These are phyloP conservation scores for Cicer judaicum DNA, from an alignment of 306 rosid species.

Conservation along the genomic window DNA sequence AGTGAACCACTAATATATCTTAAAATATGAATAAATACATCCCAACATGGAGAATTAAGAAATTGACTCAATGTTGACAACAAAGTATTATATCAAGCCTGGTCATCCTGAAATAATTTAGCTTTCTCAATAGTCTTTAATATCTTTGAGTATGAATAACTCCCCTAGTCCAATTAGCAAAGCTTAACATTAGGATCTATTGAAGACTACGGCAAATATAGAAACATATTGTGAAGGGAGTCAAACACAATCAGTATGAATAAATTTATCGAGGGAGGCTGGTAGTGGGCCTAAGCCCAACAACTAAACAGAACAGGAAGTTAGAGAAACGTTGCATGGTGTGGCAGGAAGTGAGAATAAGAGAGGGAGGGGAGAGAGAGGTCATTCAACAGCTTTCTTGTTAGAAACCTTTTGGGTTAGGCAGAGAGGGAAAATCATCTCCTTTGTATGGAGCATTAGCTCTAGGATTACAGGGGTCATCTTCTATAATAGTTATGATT, in stretches of 20 bases:
- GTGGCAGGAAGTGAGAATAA: not conserved
- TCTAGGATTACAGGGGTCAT: not conserved
- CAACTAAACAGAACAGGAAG: not conserved
- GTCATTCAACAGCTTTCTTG: not conserved
- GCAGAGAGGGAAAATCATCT: not conserved
- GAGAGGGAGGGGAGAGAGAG: not conserved
- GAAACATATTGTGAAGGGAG: too few relatives aligned
- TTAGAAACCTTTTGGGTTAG: not conserved
- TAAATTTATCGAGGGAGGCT: too few relatives aligned
- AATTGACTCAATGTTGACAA: not conserved
- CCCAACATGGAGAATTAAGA: not conserved
- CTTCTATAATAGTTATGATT: too few relatives aligned
- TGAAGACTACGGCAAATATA: too few relatives aligned
- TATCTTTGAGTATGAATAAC: too few relatives aligned
- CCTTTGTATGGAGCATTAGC: not conserved
- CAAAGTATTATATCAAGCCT: too few relatives aligned
- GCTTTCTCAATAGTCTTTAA: too few relatives aligned
- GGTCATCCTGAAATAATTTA: too few relatives aligned
- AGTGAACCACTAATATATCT: not conserved
- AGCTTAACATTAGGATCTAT: too few relatives aligned
- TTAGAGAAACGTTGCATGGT: not conserved
- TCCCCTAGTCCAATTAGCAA: too few relatives aligned
- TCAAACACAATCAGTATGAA: too few relatives aligned
- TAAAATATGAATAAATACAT: not conserved
- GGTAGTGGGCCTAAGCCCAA: not conserved